These are phyloP conservation scores for Backusella sp. DNA, from an alignment of 192 early-diverging fungal species.

Conservation along the genomic window DNA sequence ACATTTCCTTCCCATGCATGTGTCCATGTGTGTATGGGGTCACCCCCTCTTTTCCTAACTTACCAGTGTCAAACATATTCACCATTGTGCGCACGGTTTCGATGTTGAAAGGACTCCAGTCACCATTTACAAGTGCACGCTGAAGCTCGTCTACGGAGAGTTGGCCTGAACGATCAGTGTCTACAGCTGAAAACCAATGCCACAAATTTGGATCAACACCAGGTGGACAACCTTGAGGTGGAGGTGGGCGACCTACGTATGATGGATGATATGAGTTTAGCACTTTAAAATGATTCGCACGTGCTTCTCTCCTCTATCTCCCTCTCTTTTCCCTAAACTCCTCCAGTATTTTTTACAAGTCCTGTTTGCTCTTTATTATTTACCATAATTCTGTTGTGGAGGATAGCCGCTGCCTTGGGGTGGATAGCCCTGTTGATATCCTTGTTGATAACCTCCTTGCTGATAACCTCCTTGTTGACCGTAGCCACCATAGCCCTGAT, in stretches of 20 bases:
- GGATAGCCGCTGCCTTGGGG: background rate
- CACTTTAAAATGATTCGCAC: background rate
- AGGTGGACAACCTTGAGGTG: slow-evolving; percentile 28
- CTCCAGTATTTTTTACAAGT: background rate
- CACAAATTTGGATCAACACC: slow-evolving; percentile 36
- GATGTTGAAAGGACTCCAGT: slow-evolving; percentile 79
- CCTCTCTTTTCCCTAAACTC: background rate
- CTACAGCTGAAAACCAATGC: slow-evolving; percentile 60
- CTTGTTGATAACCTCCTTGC: slow-evolving; percentile 12
- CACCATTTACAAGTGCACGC: slow-evolving; percentile 71
- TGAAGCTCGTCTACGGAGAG: slow-evolving; percentile 71
- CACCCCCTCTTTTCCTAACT: background rate
- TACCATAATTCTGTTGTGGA: slow-evolving; percentile 8
- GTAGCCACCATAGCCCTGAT: background rate
- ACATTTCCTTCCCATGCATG: background rate
- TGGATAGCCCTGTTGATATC: background rate
- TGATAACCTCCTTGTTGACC: slow-evolving; percentile 5
- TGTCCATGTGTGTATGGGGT: background rate
- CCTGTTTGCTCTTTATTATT: background rate
- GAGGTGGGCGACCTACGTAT: slow-evolving; percentile 5
- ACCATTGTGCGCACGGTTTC: slow-evolving; percentile 84
- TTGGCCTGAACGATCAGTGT: slow-evolving; percentile 65
- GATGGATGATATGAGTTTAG: background rate
- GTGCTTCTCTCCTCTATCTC: background rate
- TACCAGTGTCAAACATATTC: slow-evolving; percentile 74